Base-by-base conservation (phyloP, 1,139 yeast species). In the Scheffersomyces stambukii region DNA sequence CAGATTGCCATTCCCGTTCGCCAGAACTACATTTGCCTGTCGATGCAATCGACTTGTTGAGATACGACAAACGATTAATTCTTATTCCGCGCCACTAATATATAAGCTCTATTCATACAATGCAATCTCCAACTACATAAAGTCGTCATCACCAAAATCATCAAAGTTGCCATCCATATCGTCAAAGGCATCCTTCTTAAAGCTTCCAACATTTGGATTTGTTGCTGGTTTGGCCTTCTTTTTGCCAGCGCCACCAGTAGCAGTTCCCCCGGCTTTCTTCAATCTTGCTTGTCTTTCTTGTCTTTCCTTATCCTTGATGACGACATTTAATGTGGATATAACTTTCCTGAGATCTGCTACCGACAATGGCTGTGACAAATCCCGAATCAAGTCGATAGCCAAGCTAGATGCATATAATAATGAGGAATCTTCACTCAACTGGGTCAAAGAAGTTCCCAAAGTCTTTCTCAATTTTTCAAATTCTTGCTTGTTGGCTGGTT, bases 181-280 rank as follows among this genome's bases (percentile, higher is more conserved):
- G 45, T 81, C 94, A 44, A 74, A 70, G 27, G 69, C 75, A 46
- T 78, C 79, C 50, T 83, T 88, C 62, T 83, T 81, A 54, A 77
- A 77, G 5, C 81, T 77, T 37, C 82, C 82, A 46, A 81, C 75
- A 52, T 83, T 80, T 29, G 89, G 76, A 45, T 84, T 84, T 18
- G 70, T 77, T 18, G 77, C 75, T 17, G 74, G 70, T 68, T 86
- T 88, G 40, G 80, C 89, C 75, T 89, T 88, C 77, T 86, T 84
- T 72, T 85, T 86, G 51, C 96, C 96, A 18, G 94, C 91, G 54
- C 96, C 94, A 50, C 93, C 95, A 25, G 93, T 81, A 23, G 91
- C 77, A 27, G 91, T 81, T 40, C 91, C 91, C 38, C 91, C 91
- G 26, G 86, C 73, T 54, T 79, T 81, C 48, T 81, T 74, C 48